Percentiles rank a stretch among this genome's conserved stretches.
These are phyloP conservation scores for Balakata baccata DNA, from an alignment of 345 rosid genomes.

Conservation along the genomic window DNA sequence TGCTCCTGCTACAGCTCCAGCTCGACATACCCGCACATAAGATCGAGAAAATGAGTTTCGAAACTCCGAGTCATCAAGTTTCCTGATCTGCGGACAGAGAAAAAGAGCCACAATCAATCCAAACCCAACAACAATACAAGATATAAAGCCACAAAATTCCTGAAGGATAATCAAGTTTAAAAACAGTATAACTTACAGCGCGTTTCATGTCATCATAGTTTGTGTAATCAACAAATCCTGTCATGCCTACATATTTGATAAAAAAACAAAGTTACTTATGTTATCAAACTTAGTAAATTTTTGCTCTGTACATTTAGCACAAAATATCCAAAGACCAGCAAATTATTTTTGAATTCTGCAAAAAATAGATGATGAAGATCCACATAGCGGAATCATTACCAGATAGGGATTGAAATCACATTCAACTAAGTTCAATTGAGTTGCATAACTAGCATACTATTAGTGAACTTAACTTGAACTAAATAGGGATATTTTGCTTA, in stretches of 20 bases:
- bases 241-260: constrained; percentile 54
- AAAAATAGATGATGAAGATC: not conserved
- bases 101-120: constrained; percentile 1
- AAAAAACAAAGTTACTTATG: not conserved
- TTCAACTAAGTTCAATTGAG: no score
- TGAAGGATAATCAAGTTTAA: not conserved
- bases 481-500: no score
- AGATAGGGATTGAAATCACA: not conserved
- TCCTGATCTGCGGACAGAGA: constrained; percentile 52
- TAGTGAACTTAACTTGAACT: not conserved
- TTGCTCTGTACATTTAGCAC: not conserved
- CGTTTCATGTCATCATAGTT: constrained; percentile 90
- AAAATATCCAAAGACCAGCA: not conserved
- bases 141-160: not conserved
- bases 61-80: constrained; percentile 82
- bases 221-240: constrained; percentile 87
- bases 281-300: not conserved
- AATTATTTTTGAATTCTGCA: not conserved
- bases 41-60: constrained; percentile 84
- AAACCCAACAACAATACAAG: not conserved
- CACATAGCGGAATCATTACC: not conserved
- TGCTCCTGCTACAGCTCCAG: constrained; percentile 42
- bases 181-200: constrained; percentile 53
- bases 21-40: constrained; percentile 61
- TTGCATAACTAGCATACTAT: not conserved